Conservation (phyloP, 2,329 filamentous ascomycete genomes). For the Microdochium trichocladiopsis region DNA sequence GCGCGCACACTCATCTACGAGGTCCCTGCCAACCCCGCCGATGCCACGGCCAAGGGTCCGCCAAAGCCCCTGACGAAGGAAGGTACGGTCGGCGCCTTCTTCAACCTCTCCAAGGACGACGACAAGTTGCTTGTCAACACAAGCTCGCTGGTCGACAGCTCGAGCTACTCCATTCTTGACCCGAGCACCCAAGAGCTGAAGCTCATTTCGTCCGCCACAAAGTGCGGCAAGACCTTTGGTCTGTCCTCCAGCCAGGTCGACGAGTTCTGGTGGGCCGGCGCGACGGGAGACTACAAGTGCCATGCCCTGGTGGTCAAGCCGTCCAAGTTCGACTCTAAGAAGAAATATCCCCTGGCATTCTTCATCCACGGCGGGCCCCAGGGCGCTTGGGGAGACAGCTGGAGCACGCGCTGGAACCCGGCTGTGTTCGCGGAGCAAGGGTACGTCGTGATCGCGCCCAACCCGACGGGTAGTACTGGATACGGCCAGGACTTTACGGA, state of each 20-base stretch:
- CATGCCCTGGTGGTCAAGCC: conserved; percentile 65
- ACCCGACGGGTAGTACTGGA: conserved; percentile 76
- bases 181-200: conserved; percentile 25
- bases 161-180: conserved; percentile 56
- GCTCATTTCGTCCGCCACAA: conserved; percentile 56
- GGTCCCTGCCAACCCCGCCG: conserved; percentile 46
- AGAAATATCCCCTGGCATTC: conserved; percentile 74
- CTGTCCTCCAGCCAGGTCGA: conserved; percentile 55
- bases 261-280: conserved; percentile 64
- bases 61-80: conserved; percentile 43
- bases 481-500: conserved; percentile 75
- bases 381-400: conserved; percentile 66
- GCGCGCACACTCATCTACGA: conserved; percentile 57
- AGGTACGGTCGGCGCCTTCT: conserved; percentile 47
- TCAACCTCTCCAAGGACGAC: conserved; percentile 34
- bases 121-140: conserved; percentile 54
- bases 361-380: conserved; percentile 82
- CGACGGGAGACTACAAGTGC: conserved; percentile 52
- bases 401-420: conserved; percentile 81
- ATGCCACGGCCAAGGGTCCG: conserved; percentile 31
- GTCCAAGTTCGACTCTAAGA: conserved; percentile 57
- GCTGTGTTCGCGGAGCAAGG: conserved; percentile 83
- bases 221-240: conserved; percentile 59
- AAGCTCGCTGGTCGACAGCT: conserved; percentile 67
- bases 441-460: conserved; percentile 75